A percentile compares a stretch with the other conserved stretches of the same genome.
Evolutionary conservation across 2,329 filamentous ascomycete species (phyloP).

Genomic region (Fusarium continuum): DNA sequence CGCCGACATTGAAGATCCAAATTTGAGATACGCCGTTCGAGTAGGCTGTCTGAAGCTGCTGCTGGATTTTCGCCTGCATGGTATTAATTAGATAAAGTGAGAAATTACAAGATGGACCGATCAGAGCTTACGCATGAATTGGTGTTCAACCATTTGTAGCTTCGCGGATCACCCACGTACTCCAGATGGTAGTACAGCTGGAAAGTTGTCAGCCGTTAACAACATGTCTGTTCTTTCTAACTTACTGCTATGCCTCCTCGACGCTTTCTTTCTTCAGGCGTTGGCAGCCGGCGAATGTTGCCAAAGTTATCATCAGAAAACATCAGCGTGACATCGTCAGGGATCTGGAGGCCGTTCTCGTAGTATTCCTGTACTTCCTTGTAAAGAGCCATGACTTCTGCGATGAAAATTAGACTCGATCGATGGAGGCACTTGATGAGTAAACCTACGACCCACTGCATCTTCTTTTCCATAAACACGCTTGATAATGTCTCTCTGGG

Average conservation of each 20-base stretch:
- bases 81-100: too few species aligned
- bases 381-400: slow-evolving; percentile 71
- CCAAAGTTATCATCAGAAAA: slow-evolving; percentile 73
- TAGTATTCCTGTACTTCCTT: slow-evolving; percentile 73
- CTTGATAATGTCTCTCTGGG: slow-evolving; percentile 63
- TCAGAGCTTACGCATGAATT: slow-evolving; percentile 58
- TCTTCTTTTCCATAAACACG: slow-evolving; percentile 59
- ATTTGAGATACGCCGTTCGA: slow-evolving; percentile 58
- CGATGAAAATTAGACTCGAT: background rate
- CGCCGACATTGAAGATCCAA: slow-evolving; percentile 71
- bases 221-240: too few species aligned
- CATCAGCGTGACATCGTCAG: slow-evolving; percentile 69
- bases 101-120: too few species aligned
- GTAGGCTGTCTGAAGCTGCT: slow-evolving; percentile 67
- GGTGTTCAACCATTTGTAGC: slow-evolving; percentile 71
- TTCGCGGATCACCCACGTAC: slow-evolving; percentile 68
- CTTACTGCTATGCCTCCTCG: slow-evolving; percentile 65
- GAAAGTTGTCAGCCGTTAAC: slow-evolving; percentile 40
- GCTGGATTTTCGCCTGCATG: slow-evolving; percentile 47
- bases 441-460: slow-evolving; percentile 52
- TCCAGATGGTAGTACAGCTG: slow-evolving; percentile 65
- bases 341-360: slow-evolving; percentile 65
- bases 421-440: fast-evolving
- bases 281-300: slow-evolving; percentile 65
- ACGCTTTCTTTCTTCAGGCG: slow-evolving; percentile 60